Percentiles rank a stretch among this genome's conserved stretches.
phyloP scores from a whole-genome alignment of 371 early-diverging fungal species.

The Batkoa obscura region DNA sequence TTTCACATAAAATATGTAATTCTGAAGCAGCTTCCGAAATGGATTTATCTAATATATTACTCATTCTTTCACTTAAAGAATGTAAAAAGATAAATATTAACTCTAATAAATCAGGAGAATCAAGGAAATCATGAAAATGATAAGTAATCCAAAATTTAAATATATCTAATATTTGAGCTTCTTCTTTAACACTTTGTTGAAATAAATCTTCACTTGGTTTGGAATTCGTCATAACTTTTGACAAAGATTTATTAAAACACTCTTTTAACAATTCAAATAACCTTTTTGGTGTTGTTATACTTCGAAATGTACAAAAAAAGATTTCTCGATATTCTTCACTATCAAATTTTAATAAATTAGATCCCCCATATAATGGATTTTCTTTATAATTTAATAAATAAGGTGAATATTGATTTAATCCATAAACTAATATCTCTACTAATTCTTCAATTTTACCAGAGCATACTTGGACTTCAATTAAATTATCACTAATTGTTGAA shows the following conservation, averaged over 20 bases:
- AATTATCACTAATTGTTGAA: too few relatives aligned
- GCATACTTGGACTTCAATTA: slow-evolving; percentile 17
- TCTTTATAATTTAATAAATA: slow-evolving; percentile 22
- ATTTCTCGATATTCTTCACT: slow-evolving; percentile 20
- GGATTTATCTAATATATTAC: background rate
- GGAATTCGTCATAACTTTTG: background rate
- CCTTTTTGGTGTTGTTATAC: slow-evolving; percentile 20
- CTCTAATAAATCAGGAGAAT: slow-evolving; percentile 20
- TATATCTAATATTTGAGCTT: slow-evolving; percentile 26
- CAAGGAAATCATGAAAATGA: slow-evolving; percentile 44
- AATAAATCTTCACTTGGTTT: background rate
- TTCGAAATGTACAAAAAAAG: slow-evolving; percentile 36
- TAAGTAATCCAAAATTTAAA: slow-evolving; percentile 40
- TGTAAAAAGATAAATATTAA: slow-evolving; percentile 5
- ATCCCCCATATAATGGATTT: slow-evolving; percentile 12
- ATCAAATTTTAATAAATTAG: slow-evolving; percentile 17
- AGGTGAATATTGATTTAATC: slow-evolving; percentile 19
- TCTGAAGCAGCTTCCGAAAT: background rate
- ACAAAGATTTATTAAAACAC: slow-evolving; percentile 18
- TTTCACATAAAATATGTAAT: background rate
- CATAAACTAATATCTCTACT: slow-evolving; percentile 26
- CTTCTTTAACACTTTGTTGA: slow-evolving; percentile 8
- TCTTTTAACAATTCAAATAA: slow-evolving; percentile 26
- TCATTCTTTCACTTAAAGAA: slow-evolving; percentile 2
- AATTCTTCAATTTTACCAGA: slow-evolving; percentile 26